Evolutionary conservation across 371 early-diverging fungal species (phyloP), one percentile per base, ranked within the genome.

Genomic region (Syncephalastrum monosporum): DNA sequence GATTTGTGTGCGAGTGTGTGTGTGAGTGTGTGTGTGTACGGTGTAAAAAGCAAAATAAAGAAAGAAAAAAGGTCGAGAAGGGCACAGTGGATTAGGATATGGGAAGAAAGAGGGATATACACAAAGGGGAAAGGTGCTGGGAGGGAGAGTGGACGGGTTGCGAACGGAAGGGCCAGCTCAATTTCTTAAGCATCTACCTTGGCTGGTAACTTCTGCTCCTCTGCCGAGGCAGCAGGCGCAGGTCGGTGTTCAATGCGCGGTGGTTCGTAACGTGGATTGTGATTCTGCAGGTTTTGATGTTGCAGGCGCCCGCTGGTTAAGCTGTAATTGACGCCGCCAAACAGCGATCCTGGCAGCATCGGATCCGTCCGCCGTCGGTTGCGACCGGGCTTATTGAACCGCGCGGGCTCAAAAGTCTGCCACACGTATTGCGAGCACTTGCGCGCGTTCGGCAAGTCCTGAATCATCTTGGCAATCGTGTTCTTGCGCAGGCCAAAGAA

Each of bases 401-500:
- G 44, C n/a, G 75, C 72, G 46, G 72, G 72, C 42, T 84, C 86
- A 60, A 86, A 88, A 27, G 75, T 79, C 52, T 91, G 93, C 78
- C 81, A 79, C 19, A 84, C 75, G 65, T 93, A 96, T 49, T 87
- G 77, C 43, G 82, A 76, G 66, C 95, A 95, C 63, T 82, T 77
- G 10, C 84, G 75, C 13, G 89, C 91, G 55, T 87, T 83, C 0
- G 92, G 93, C 44, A 96, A 65, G 51, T 93, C 94, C 68, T 96
- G 95, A 29, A 96, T 92, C 85, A 93, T 85, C 69, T 88, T 92
- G 25, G 89, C 85, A 57, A 96, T 90, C 1, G 92, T 91, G 14
- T 92, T 91, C 50, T 92, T 89, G 19, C 94, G 81, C 50, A 95
- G 82, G 0, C 95, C 97, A 78, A 90, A 95, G 64, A 88, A 93